These are phyloP conservation scores for Pyrus bretschneideri DNA, from an alignment of 306 rosid species.

Conservation along the genomic window DNA sequence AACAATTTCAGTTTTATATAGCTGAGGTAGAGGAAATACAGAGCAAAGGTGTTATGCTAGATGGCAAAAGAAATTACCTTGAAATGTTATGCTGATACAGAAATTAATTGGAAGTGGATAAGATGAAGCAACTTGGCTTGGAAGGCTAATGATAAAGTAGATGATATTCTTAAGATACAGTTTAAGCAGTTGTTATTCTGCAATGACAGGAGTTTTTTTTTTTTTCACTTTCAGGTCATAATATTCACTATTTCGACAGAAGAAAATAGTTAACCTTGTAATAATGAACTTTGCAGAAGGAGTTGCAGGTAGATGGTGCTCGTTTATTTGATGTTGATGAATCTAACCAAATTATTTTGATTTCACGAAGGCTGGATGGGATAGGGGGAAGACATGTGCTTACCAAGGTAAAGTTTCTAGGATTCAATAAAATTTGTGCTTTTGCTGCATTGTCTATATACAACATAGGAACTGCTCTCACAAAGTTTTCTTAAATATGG, in stretches of 20 bases:
- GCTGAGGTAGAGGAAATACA: too few species aligned
- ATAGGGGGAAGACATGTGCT: slow-evolving; percentile 42
- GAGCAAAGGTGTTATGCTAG: too few species aligned
- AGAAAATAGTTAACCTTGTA: slow-evolving; percentile 16
- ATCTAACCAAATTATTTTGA: slow-evolving; percentile 54
- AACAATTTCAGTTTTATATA: background rate
- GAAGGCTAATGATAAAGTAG: background rate
- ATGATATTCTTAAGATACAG: background rate
- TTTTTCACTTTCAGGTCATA: too few species aligned
- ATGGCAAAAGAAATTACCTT: too few species aligned
- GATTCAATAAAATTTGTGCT: slow-evolving; percentile 10
- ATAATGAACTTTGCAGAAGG: slow-evolving; percentile 42
- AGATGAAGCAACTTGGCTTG: too few species aligned
- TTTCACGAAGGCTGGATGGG: slow-evolving; percentile 56
- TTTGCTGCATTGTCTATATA: slow-evolving; percentile 6
- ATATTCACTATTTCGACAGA: too few species aligned
- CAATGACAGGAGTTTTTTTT: too few species aligned
- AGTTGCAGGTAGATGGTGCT: slow-evolving; percentile 56
- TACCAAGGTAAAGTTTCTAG: slow-evolving; percentile 55
- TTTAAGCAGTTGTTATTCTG: too few species aligned
- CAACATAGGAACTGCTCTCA: slow-evolving; percentile 3
- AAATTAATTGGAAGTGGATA: too few species aligned
- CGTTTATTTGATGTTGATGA: slow-evolving; percentile 61
- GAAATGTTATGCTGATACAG: too few species aligned
- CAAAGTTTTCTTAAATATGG: slow-evolving; percentile 13